Evolutionary conservation across 2,329 filamentous ascomycete species (phyloP), one percentile per base, ranked within the genome.

Genomic region (Cordyceps fumosorosea): DNA sequence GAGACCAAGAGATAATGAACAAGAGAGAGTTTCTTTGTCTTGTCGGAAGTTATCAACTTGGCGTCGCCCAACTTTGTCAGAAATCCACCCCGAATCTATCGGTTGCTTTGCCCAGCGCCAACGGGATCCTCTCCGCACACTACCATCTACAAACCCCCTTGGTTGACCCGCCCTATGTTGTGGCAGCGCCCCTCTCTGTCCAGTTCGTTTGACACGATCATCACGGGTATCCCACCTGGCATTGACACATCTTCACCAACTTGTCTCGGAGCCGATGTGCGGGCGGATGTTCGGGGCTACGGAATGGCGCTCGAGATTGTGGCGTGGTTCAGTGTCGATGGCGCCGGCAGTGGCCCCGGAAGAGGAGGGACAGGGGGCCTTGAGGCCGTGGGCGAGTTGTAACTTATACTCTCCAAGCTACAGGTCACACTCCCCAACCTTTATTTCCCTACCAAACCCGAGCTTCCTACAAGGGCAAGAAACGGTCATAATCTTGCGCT

Each of bases 301-400:
- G 55, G 29, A 48, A 37, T 37, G 14, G 20, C 44, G 8, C n/a
- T 48, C 29, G 55, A 57, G 48, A 57, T 57, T 57, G 55, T 57
- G 55, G 55, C 44, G 29, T 57, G 55, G 44, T 57, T 57, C 44
- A 44, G 40, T n/a, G 16, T 24, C 55, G 55, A 58, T 58, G 26
- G 56, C 56, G 56, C 34, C 45, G 56, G 56, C 45, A 58, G 56
- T 51, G 56, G 34, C 56, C 56, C 45, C 22, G 32, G 18, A 51
- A 51, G 14, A 32, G 26, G 20, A 57, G 44, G 5, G 29, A 47
- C 32, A 20, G 40, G 16, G 40, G 16, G 16, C 16, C 40, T 5
- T 16, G 14, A 44, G 40, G 16, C 40, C 12, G 40, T 44, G 29
- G 8, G 3, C 12, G 40, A 16, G 5, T 44, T 12, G 40, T 14